Conservation (phyloP, 768 basidiomycete species). For the Pisolithus albus region DNA sequence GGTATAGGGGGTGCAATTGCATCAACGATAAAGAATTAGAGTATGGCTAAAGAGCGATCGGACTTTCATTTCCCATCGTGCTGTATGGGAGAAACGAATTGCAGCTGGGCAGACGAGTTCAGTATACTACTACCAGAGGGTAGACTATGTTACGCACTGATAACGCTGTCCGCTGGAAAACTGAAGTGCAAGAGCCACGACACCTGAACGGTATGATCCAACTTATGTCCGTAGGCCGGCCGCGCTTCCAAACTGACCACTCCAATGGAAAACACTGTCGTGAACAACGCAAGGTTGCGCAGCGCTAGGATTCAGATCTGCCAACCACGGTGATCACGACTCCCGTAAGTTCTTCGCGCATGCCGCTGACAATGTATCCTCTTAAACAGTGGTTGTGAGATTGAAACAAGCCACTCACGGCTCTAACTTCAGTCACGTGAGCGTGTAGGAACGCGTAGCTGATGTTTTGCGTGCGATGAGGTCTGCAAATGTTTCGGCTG, state of each 20-base stretch:
- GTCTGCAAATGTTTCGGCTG: too few species aligned
- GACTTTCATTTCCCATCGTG: slow-evolving; percentile 4
- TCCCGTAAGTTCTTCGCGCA: too few species aligned
- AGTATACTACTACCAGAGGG: slow-evolving; percentile 3
- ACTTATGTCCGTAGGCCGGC: too few species aligned
- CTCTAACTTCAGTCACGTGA: too few species aligned
- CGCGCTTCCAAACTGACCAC: slow-evolving; percentile 55
- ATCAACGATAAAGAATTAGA: slow-evolving; percentile 76
- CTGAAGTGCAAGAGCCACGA: slow-evolving; percentile 68
- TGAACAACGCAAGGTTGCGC: slow-evolving; percentile 37
- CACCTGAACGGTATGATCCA: too few species aligned
- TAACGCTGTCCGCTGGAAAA: slow-evolving; percentile 64
- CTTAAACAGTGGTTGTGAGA: too few species aligned
- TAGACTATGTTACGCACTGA: slow-evolving; percentile 31
- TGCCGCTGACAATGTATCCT: too few species aligned
- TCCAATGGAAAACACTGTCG: slow-evolving; percentile 61
- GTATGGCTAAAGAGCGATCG: slow-evolving; percentile 36
- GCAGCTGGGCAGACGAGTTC: slow-evolving; percentile 11
- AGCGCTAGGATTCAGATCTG: too few species aligned
- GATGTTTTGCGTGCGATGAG: too few species aligned
- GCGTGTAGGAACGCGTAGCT: too few species aligned
- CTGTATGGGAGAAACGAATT: slow-evolving; percentile 9
- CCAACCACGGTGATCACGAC: too few species aligned
- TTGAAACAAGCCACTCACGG: too few species aligned
- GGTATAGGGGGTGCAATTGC: slow-evolving; percentile 50